These are phyloP conservation scores for Adansonia madagascariensis DNA, from an alignment of 441 rosid species.

Conservation along the genomic window DNA sequence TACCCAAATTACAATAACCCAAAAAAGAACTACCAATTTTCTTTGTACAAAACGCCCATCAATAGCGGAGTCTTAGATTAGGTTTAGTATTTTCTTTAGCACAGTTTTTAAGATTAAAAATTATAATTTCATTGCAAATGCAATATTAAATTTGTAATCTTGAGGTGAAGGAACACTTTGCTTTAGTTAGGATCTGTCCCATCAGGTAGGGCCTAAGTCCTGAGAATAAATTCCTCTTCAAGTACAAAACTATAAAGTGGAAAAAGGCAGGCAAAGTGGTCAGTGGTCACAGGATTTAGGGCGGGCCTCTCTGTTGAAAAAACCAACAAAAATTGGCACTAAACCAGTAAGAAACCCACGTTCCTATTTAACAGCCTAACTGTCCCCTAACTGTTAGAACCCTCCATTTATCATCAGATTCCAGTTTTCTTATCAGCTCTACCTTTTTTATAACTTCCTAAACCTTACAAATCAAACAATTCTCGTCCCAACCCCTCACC, in stretches of 20 bases:
- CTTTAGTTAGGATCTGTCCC: too few species aligned
- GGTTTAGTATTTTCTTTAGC: too few species aligned
- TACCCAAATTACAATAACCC: too few species aligned
- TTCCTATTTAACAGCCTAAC: conserved; percentile 54
- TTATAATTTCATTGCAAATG: too few species aligned
- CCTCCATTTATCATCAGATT: conserved; percentile 25
- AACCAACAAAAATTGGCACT: conserved; percentile 20
- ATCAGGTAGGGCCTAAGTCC: too few species aligned
- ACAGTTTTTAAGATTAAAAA: too few species aligned
- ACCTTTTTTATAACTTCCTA: conserved; percentile 22
- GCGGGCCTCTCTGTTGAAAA: conserved; percentile 64
- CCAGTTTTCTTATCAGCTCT: conserved; percentile 31
- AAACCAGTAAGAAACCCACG: conserved; percentile 49
- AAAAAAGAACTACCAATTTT: too few species aligned
- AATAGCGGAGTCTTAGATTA: too few species aligned
- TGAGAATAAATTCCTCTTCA: background rate
- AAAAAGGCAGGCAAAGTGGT: conserved; percentile 43
- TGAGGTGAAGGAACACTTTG: too few species aligned
- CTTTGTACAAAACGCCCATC: too few species aligned
- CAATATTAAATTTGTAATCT: too few species aligned
- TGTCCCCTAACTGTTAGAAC: conserved; percentile 47
- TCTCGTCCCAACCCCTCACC: background rate
- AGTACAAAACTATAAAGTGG: conserved; percentile 33
- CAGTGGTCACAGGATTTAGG: conserved; percentile 51
- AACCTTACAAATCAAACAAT: conserved; percentile 19